A percentile compares a stretch with the other conserved stretches of the same genome.
Evolutionary conservation across 2,329 filamentous ascomycete species (phyloP).

Genomic region (Didymella sp.): DNA sequence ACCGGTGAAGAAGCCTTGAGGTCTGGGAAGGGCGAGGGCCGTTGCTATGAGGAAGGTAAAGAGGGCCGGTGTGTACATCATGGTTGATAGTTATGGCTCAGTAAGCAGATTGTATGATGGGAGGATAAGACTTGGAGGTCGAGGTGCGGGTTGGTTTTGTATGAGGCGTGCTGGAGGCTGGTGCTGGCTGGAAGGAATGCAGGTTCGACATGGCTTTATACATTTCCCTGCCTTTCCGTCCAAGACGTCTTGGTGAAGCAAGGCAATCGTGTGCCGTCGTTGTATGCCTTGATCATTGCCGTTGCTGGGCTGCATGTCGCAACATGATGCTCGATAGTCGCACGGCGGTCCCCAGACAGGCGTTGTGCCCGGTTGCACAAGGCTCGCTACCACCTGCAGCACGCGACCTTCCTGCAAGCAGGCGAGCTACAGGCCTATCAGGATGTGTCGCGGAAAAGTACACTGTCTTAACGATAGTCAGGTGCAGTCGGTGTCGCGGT

Average conservation of each 20-base stretch:
- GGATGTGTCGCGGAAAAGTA: neutral
- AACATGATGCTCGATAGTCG: constrained; percentile 11
- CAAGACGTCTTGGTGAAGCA: constrained; percentile 2
- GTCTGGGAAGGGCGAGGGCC: constrained; percentile 4
- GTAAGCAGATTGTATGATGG: neutral
- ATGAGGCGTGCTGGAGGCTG: constrained; percentile 4
- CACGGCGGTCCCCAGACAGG: constrained; percentile 4
- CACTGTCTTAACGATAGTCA: neutral
- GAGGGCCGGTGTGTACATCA: constrained; percentile 18
- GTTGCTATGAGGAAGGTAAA: constrained; percentile 18
- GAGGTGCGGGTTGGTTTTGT: neutral
- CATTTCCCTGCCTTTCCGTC: neutral
- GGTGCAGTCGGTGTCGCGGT: neutral
- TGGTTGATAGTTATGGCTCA: neutral
- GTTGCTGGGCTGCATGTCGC: constrained; percentile 9
- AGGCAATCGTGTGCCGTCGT: constrained; percentile 1
- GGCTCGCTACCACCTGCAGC: constrained; percentile 18
- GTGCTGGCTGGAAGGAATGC: constrained; percentile 15
- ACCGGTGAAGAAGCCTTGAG: neutral
- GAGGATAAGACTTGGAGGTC: neutral
- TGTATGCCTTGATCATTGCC: neutral
- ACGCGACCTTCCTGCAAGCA: constrained; percentile 29
- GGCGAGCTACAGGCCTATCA: constrained; percentile 11
- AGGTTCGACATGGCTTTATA: constrained; percentile 16
- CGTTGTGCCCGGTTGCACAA: constrained; percentile 24